Conservation (phyloP, 371 early-diverging fungal species). For the Mucor irregularis region DNA sequence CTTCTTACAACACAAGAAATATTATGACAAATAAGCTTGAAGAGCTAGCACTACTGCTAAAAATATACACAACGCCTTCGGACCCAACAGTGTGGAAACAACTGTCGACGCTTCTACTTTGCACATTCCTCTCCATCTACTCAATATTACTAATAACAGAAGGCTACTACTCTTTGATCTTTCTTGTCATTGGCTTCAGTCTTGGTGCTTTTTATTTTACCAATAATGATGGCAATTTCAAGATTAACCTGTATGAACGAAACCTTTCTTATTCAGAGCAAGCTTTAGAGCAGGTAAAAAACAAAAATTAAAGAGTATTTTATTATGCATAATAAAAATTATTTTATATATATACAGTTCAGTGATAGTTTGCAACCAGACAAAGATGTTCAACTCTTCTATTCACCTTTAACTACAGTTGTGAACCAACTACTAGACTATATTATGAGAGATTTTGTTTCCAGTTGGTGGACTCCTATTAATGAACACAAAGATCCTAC, state of each 20-base stretch:
- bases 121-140: slow-evolving; percentile 18
- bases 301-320: neutral
- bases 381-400: slow-evolving; percentile 26
- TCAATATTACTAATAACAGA: slow-evolving; percentile 26
- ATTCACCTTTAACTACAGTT: slow-evolving; percentile 33
- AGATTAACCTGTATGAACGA: neutral
- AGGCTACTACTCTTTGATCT: slow-evolving; percentile 32
- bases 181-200: slow-evolving; percentile 27
- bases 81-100: too few species aligned
- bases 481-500: slow-evolving; percentile 29
- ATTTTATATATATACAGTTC: neutral
- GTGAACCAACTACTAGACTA: slow-evolving; percentile 41
- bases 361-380: slow-evolving; percentile 9
- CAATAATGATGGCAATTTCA: neutral
- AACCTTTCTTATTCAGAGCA: slow-evolving; percentile 1
- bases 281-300: neutral
- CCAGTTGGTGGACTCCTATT: slow-evolving; percentile 50
- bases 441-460: slow-evolving; percentile 53
- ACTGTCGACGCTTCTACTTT: too few species aligned
- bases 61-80: too few species aligned
- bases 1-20: neutral
- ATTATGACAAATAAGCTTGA: too few species aligned
- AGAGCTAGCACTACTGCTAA: too few species aligned
- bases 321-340: neutral
- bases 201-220: slow-evolving; percentile 24